Conservation (phyloP, 176 grass and related monocot genomes). For the Aegilops bicornis region DNA sequence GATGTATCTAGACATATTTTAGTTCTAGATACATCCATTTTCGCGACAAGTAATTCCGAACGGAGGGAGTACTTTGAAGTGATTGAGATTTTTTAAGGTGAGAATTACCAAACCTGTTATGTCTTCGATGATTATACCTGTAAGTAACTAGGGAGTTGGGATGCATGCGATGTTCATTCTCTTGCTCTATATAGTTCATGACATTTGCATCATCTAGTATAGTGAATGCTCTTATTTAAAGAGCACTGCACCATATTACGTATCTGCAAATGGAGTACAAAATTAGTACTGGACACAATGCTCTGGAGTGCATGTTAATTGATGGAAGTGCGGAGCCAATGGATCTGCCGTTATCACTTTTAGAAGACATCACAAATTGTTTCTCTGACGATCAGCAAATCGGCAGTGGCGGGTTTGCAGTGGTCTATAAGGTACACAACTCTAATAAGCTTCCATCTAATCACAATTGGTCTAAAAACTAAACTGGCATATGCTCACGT, state of each 20-base stretch:
- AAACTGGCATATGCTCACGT: neutral
- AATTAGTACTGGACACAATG: neutral
- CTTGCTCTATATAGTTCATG: neutral
- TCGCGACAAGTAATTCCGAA: too few species aligned
- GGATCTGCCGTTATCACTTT: neutral
- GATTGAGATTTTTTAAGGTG: neutral
- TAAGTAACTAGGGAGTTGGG: neutral
- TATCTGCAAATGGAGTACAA: neutral
- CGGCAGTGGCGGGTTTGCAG: neutral
- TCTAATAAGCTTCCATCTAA: neutral
- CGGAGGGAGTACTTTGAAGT: too few species aligned
- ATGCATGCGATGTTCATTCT: neutral
- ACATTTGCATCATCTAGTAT: neutral
- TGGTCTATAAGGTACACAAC: neutral
- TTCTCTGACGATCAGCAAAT: neutral
- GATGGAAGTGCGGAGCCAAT: neutral
- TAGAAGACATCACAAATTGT: neutral
- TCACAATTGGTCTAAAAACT: neutral
- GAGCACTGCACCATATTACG: too few species aligned
- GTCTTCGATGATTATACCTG: neutral
- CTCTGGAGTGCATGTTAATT: neutral
- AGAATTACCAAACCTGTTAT: neutral
- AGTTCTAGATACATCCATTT: too few species aligned
- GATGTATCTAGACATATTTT: too few species aligned
- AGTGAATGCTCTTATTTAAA: neutral